Base-by-base conservation (phyloP, 805 yeast species). In the Cyberlindnera meyerae region DNA sequence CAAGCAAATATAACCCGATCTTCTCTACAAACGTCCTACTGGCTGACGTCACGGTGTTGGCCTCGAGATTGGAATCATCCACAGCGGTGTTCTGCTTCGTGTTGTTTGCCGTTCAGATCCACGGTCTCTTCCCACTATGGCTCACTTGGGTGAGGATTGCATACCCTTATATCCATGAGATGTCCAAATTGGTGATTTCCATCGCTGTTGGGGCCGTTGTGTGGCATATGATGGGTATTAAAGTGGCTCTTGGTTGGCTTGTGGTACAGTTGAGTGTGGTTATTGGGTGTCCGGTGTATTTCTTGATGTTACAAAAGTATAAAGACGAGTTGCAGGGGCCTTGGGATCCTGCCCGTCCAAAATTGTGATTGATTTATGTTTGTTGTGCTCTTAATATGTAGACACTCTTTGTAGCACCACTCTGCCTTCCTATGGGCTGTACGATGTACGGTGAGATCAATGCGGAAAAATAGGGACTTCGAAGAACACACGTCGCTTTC, bases 291-390 rank as follows among this genome's bases (percentile, higher is more conserved):
- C 96, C 96, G 2, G 67, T 70, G 34, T 80, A 85, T 61, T 81
- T 85, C 49, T 60, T 85, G 32, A 70, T 69, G 21, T 62, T 87
- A 27, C 96, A 86, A 53, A 73, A 75, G 57, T 85, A 85, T 55
- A 86, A 86, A 58, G 84, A 79, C 54, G 95, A 85, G 57, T 64
- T 86, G 35, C 89, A 83, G 57, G 96, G 96, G 0, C 96, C 96
- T 1, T 86, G 96, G 96, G 96, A 86, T 56, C 77, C 82, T 1
- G 22, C 22, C 9, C 7, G 22, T 8, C 22, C 22, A 7, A 20
- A 20, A 9, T 9, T 20, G 9, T 20, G 9, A 20, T 20, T n/a
- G n/a, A n/a, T n/a, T n/a, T n/a, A n/a, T n/a, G n/a, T n/a, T n/a
- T n/a, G n/a, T n/a, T n/a, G n/a, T n/a, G n/a, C n/a, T n/a, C n/a